Percentiles rank a stretch among this genome's conserved stretches.
These are phyloP conservation scores for Verticillium dahliae DNA, from an alignment of 2,329 filamentous ascomycete species.

Conservation along the genomic window DNA sequence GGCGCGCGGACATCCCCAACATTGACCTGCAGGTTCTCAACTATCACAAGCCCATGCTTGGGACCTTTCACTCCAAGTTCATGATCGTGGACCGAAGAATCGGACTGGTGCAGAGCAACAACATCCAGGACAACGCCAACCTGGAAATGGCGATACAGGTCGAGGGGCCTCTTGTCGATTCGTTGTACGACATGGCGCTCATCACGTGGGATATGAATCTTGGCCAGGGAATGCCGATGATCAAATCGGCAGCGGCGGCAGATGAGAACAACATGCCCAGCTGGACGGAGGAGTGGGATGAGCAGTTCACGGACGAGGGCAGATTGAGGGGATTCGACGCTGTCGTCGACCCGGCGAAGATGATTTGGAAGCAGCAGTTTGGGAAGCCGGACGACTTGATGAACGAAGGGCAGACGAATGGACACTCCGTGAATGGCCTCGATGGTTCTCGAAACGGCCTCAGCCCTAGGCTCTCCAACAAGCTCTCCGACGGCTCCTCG, in stretches of 20 bases:
- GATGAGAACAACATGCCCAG: slow-evolving; percentile 12
- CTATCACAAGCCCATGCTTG: slow-evolving; percentile 61
- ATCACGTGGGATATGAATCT: slow-evolving; percentile 64
- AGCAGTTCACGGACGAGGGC: slow-evolving; percentile 20
- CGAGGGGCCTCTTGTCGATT: slow-evolving; percentile 71
- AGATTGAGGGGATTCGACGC: slow-evolving; percentile 21
- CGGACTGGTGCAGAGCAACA: slow-evolving; percentile 71
- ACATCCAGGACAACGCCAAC: slow-evolving; percentile 74
- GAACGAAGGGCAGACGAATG: not conserved
- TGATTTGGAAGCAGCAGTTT: slow-evolving; percentile 10
- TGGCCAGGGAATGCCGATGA: slow-evolving; percentile 51
- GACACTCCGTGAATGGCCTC: not conserved
- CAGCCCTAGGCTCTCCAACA: not conserved
- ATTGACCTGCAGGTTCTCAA: slow-evolving; percentile 69
- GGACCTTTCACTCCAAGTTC: slow-evolving; percentile 74
- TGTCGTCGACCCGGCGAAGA: slow-evolving; percentile 18
- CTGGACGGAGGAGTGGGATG: slow-evolving; percentile 16
- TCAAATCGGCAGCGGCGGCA: slow-evolving; percentile 38
- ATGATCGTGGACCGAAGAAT: slow-evolving; percentile 68
- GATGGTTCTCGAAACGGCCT: not conserved
- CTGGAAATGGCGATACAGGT: slow-evolving; percentile 74
- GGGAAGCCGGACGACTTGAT: slow-evolving; percentile 3
- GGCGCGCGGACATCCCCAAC: slow-evolving; percentile 60
- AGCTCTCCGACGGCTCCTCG: too few relatives aligned
- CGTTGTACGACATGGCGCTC: slow-evolving; percentile 66